These are phyloP conservation scores for Talaromyces adpressus DNA, from an alignment of 495 filamentous ascomycete species.

Conservation along the genomic window DNA sequence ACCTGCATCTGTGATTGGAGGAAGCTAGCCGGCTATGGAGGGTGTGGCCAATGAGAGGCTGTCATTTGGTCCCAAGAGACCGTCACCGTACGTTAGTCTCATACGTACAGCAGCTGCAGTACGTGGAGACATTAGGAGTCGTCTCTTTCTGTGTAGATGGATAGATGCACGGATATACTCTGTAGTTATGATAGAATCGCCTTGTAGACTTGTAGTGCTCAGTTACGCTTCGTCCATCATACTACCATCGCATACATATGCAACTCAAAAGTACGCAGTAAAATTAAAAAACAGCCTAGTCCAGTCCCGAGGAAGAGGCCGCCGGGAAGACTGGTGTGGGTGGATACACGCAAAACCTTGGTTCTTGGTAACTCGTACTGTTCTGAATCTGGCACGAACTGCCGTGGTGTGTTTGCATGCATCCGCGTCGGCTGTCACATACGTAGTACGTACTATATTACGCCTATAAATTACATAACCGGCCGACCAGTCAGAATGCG, in stretches of 20 bases:
- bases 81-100: background rate
- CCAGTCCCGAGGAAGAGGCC: background rate
- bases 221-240: background rate
- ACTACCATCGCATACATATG: background rate
- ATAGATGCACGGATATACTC: background rate
- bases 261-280: background rate
- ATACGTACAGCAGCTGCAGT: background rate
- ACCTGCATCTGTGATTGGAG: background rate
- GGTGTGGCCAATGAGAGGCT: background rate
- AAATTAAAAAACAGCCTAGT: background rate
- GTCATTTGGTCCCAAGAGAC: background rate
- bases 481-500: background rate
- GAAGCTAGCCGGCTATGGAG: background rate
- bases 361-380: background rate
- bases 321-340: background rate
- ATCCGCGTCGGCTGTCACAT: background rate
- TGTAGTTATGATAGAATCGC: background rate
- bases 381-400: background rate
- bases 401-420: background rate
- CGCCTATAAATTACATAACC: background rate
- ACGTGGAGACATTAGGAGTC: background rate
- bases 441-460: background rate
- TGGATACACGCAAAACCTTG: background rate
- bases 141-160: background rate
- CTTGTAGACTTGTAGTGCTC: background rate